A percentile compares a stretch with the other conserved stretches of the same genome.
These are phyloP conservation scores for Diplodia corticola DNA, from an alignment of 2,329 filamentous ascomycete species.

Conservation along the genomic window DNA sequence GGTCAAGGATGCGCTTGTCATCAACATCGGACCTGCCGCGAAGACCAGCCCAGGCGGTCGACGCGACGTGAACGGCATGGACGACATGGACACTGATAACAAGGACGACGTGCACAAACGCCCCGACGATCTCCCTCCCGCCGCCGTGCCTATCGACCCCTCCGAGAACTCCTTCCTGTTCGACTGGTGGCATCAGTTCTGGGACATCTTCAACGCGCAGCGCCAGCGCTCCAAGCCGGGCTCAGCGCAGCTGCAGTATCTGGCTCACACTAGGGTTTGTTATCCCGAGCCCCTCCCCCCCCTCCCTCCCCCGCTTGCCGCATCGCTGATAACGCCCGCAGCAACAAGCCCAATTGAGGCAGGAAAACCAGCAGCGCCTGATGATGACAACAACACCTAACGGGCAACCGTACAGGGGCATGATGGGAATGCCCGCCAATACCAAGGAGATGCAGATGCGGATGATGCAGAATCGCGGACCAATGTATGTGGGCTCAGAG, in stretches of 20 bases:
- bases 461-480: conserved; percentile 76
- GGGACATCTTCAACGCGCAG: conserved; percentile 89
- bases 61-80: conserved; percentile 65
- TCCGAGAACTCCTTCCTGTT: conserved; percentile 82
- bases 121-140: conserved; percentile 76
- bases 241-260: conserved; percentile 68
- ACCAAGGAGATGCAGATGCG: conserved; percentile 64
- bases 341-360: conserved; percentile 70
- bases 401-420: conserved; percentile 53
- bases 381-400: conserved; percentile 74
- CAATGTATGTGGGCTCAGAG: conserved; percentile 57
- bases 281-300: neutral
- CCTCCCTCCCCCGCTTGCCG: conserved; percentile 12
- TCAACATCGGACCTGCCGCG: conserved; percentile 54
- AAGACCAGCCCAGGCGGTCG: conserved; percentile 63
- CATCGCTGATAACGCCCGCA: conserved; percentile 34
- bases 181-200: conserved; percentile 97
- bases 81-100: conserved; percentile 80
- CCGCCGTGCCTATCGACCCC: conserved; percentile 62
- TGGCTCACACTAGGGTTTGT: conserved; percentile 77
- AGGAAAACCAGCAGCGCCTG: conserved; percentile 72
- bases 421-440: conserved; percentile 67
- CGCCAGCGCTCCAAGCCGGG: conserved; percentile 51
- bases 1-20: conserved; percentile 55
- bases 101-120: conserved; percentile 79